phyloP scores from a whole-genome alignment of 179 eudicot genomes.

The Sideroxylon spinosum region DNA sequence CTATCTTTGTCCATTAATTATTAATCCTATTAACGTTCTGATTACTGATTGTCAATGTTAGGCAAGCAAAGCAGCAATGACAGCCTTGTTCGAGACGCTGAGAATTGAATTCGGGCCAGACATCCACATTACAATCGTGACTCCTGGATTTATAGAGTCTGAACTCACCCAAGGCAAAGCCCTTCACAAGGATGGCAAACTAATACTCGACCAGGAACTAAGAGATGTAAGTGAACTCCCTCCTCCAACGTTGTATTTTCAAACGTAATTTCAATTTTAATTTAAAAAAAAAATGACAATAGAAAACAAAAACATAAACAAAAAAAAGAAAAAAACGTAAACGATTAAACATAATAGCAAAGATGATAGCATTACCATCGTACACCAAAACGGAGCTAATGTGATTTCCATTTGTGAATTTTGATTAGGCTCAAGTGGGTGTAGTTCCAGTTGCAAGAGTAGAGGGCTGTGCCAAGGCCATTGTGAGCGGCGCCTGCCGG shows the following conservation, averaged over 20 bases:
- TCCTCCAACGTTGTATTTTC: too few relatives aligned
- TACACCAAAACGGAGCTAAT: too few relatives aligned
- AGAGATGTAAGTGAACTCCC: constrained; percentile 43
- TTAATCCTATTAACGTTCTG: too few relatives aligned
- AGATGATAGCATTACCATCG: too few relatives aligned
- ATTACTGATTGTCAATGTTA: constrained; percentile 2
- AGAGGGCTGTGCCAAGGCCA: constrained; percentile 45
- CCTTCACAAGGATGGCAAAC: constrained; percentile 38
- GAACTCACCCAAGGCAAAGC: constrained; percentile 56
- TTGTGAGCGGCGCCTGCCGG: constrained; percentile 37
- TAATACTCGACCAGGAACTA: constrained; percentile 38
- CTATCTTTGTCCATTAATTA: neutral
- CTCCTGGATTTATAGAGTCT: constrained; percentile 58
- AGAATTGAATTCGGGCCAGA: constrained; percentile 47
- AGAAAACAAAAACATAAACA: too few relatives aligned
- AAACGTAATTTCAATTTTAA: neutral
- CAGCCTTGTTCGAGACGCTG: constrained; percentile 49
- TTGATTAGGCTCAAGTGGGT: constrained; percentile 31
- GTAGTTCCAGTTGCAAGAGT: constrained; percentile 33
- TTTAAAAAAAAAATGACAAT: too few relatives aligned
- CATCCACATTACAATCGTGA: constrained; percentile 45
- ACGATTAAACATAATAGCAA: too few relatives aligned
- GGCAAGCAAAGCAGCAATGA: constrained; percentile 67
- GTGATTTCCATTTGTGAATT: neutral
- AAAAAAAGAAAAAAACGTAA: too few relatives aligned